phyloP scores from a whole-genome alignment of 2,329 filamentous ascomycete species.

The Apiospora aurea region DNA sequence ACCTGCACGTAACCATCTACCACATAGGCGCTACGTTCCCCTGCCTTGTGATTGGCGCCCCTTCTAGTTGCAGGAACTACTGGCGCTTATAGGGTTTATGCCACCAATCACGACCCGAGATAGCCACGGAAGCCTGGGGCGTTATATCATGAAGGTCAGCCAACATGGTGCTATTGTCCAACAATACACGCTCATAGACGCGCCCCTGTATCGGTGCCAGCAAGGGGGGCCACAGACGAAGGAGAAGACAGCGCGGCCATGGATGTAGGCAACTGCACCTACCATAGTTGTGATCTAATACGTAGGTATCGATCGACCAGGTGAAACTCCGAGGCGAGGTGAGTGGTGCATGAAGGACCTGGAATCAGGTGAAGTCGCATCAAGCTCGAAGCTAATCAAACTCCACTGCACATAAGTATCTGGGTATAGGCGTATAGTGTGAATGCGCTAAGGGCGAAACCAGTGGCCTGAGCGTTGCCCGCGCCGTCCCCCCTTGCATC shows the following conservation, averaged over 20 bases:
- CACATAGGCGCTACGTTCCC: neutral
- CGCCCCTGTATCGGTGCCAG: neutral
- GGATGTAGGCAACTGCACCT: neutral
- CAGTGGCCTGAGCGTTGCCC: slow-evolving; percentile 7
- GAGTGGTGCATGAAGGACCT: neutral
- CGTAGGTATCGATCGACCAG: neutral
- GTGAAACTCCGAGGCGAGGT: slow-evolving; percentile 11
- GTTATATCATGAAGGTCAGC: neutral
- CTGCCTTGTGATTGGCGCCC: neutral
- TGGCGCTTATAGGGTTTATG: slow-evolving; percentile 6
- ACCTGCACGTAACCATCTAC: neutral
- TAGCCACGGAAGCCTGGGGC: neutral
- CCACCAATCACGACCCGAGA: slow-evolving; percentile 12
- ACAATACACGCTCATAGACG: slow-evolving; percentile 1
- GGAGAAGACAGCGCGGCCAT: neutral
- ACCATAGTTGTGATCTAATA: neutral
- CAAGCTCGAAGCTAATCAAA: slow-evolving; percentile 23
- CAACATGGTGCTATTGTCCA: neutral
- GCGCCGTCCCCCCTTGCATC: neutral
- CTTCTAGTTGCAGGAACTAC: neutral
- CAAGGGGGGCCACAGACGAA: neutral
- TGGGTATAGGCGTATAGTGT: slow-evolving; percentile 7
- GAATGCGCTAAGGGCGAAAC: neutral
- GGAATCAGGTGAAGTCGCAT: slow-evolving; percentile 22
- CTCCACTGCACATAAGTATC: slow-evolving; percentile 2